A percentile compares a stretch with the other conserved stretches of the same genome.
These are phyloP conservation scores for Rhizophora mangle DNA, from an alignment of 345 rosid genomes.

Conservation along the genomic window DNA sequence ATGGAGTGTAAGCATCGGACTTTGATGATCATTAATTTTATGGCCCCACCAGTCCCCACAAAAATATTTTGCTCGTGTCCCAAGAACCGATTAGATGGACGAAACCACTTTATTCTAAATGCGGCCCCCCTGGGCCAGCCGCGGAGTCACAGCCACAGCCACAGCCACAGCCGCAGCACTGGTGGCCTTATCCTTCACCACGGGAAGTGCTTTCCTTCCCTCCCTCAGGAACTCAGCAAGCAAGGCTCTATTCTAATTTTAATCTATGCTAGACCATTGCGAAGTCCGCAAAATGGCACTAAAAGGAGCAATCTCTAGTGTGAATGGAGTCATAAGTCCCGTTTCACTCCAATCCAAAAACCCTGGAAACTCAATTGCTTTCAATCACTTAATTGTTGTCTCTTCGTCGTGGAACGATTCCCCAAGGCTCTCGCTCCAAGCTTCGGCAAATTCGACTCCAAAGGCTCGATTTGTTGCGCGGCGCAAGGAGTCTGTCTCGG, in stretches of 20 bases:
- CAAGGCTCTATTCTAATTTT: too few relatives aligned
- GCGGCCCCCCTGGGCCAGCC: background rate
- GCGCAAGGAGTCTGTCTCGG: constrained; percentile 67
- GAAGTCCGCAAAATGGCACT: constrained; percentile 19
- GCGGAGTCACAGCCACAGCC: background rate
- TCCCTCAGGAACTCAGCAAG: too few relatives aligned
- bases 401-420: constrained; percentile 23
- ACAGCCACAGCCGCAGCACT: too few relatives aligned
- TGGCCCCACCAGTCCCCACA: too few relatives aligned
- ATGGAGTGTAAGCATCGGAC: too few relatives aligned
- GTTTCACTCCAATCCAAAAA: constrained; percentile 28
- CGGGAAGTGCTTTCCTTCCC: too few relatives aligned
- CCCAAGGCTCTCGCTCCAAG: constrained; percentile 35
- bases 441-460: constrained; percentile 44
- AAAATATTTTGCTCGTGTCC: too few relatives aligned
- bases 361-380: constrained; percentile 17
- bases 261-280: too few relatives aligned
- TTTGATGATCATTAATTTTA: too few relatives aligned
- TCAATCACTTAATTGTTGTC: constrained; percentile 10
- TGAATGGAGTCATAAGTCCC: constrained; percentile 21
- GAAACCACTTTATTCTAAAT: background rate
- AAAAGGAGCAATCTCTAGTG: constrained; percentile 17
- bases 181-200: constrained; percentile 9
- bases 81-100: too few relatives aligned
- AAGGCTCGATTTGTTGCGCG: constrained; percentile 81